Percentiles rank a stretch among this genome's conserved stretches.
These are phyloP conservation scores for Xylaria palmicola DNA, from an alignment of 495 filamentous ascomycete species.

Conservation along the genomic window DNA sequence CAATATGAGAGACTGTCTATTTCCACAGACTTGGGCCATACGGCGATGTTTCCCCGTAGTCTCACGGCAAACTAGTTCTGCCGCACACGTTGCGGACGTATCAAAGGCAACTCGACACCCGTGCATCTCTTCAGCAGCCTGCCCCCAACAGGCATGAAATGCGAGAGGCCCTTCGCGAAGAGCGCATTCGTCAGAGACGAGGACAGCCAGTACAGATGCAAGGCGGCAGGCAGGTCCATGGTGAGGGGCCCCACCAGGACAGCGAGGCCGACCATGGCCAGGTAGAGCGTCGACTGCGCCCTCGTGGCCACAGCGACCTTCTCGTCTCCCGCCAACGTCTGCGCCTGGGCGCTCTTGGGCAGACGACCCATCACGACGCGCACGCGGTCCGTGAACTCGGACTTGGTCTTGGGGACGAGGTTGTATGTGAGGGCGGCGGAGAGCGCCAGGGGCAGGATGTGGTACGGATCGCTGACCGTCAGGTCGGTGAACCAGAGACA, in stretches of 20 bases:
- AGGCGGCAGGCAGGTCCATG: constrained; percentile 55
- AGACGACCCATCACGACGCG: constrained; percentile 19
- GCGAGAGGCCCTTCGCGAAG: constrained; percentile 9
- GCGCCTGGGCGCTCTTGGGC: background rate
- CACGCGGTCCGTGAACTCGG: constrained; percentile 1
- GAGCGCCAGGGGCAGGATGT: constrained; percentile 63
- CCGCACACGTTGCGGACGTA: constrained; percentile 23
- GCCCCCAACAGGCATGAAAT: constrained; percentile 27
- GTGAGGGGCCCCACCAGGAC: constrained; percentile 48
- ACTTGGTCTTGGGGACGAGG: constrained; percentile 29
- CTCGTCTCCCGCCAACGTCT: background rate
- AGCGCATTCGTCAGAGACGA: constrained; percentile 30
- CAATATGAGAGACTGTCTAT: background rate
- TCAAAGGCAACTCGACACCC: constrained; percentile 16
- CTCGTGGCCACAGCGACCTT: background rate
- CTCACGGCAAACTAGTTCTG: background rate
- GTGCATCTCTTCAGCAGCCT: constrained; percentile 19
- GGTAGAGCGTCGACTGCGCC: constrained; percentile 30
- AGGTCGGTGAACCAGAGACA: constrained; percentile 82
- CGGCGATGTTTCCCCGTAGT: too few relatives aligned
- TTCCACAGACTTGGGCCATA: background rate
- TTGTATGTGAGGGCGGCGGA: constrained; percentile 49
- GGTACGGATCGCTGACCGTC: constrained; percentile 63
- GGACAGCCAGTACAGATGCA: constrained; percentile 73
- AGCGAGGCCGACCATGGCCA: constrained; percentile 37